A percentile compares a stretch with the other conserved stretches of the same genome.
phyloP scores from a whole-genome alignment of 768 basidiomycete genomes.

The Rhodosporidiobolus sp. region DNA sequence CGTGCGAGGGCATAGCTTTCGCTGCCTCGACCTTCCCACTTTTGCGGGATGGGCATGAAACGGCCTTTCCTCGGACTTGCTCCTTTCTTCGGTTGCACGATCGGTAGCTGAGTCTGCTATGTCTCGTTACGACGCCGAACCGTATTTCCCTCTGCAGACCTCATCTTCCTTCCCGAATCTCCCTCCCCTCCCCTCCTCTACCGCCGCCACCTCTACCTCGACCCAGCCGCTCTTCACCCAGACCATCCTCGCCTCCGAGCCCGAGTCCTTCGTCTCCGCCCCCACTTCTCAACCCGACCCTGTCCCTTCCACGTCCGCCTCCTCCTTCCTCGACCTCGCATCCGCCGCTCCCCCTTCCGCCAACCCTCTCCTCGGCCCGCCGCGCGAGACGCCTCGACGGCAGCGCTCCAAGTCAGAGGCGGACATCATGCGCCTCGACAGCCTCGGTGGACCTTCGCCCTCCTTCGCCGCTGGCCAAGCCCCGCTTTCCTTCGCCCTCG shows the following conservation, averaged over 20 bases:
- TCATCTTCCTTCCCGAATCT: slow-evolving; percentile 18
- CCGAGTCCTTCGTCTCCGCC: slow-evolving; percentile 19
- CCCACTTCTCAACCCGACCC: not conserved
- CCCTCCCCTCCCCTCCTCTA: slow-evolving; percentile 3
- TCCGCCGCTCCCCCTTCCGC: not conserved
- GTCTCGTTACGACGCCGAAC: not conserved
- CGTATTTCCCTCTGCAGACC: not conserved
- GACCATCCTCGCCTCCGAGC: slow-evolving; percentile 18
- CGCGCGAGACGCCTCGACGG: not conserved
- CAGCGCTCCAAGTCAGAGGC: slow-evolving; percentile 30
- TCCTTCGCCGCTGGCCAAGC: not conserved
- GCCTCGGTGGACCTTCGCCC: slow-evolving; percentile 2
- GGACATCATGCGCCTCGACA: slow-evolving; percentile 23
- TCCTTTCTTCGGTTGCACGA: not conserved
- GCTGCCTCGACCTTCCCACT: too few relatives aligned
- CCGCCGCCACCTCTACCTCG: not conserved
- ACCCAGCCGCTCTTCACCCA: slow-evolving; percentile 24
- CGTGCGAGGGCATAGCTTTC: too few relatives aligned
- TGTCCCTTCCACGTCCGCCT: not conserved
- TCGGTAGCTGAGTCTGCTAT: too few relatives aligned
- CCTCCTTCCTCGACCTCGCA: not conserved
- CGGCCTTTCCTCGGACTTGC: slow-evolving; percentile 3
- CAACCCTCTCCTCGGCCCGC: slow-evolving; percentile 4
- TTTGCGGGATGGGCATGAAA: too few relatives aligned
- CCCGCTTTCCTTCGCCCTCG: not conserved